Evolutionary conservation across 2,329 filamentous ascomycete genomes (phyloP).

Genomic region (Lecanicillium sp.): DNA sequence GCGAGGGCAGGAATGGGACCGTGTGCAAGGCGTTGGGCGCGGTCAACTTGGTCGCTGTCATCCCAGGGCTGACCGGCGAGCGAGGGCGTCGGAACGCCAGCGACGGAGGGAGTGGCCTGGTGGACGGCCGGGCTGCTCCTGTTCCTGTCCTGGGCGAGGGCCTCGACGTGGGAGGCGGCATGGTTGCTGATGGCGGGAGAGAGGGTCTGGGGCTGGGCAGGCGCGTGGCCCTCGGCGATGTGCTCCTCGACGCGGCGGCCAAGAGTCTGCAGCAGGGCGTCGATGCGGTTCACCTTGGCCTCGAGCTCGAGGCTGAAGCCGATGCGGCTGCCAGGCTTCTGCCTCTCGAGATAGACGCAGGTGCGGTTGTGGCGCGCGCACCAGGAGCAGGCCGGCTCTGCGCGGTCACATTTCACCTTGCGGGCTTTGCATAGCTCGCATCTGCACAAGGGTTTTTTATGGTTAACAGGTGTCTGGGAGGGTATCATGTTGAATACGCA

Average conservation of each 20-base stretch:
- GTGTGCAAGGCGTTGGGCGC: neutral
- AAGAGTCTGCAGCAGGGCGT: slow-evolving; percentile 37
- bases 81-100: slow-evolving; percentile 12
- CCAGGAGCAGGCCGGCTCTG: slow-evolving; percentile 62
- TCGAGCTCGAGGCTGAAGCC: slow-evolving; percentile 58
- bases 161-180: slow-evolving; percentile 26
- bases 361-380: slow-evolving; percentile 59
- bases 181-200: slow-evolving; percentile 33
- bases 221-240: slow-evolving; percentile 30
- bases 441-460: slow-evolving; percentile 23
- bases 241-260: slow-evolving; percentile 38
- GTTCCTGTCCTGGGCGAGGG: slow-evolving; percentile 18
- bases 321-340: slow-evolving; percentile 60
- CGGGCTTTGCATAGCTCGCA: slow-evolving; percentile 41
- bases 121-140: slow-evolving; percentile 18
- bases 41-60: neutral
- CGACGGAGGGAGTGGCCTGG: slow-evolving; percentile 3
- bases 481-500: no score
- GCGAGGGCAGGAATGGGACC: neutral
- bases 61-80: slow-evolving; percentile 5
- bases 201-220: slow-evolving; percentile 18
- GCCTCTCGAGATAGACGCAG: slow-evolving; percentile 65
- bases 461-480: no score
- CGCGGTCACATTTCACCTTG: slow-evolving; percentile 45
- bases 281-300: slow-evolving; percentile 47